These are phyloP conservation scores for Calonectria hawksworthii DNA, from an alignment of 2,329 filamentous ascomycete genomes.

Conservation along the genomic window DNA sequence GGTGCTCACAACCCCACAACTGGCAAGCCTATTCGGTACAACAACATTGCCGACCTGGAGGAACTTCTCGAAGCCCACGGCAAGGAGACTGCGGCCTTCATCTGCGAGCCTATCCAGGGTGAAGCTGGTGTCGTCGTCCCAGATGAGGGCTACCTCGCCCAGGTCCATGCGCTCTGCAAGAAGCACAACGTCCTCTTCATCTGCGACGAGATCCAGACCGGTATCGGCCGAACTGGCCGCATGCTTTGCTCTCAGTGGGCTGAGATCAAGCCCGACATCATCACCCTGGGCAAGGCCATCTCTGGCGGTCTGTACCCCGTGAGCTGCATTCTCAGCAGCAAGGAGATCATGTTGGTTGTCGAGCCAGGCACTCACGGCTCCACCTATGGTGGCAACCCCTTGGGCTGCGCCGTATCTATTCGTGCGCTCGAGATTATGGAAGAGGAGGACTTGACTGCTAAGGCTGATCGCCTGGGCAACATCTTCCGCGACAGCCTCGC, in stretches of 20 bases:
- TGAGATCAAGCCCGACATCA: slow-evolving; percentile 93
- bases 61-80: slow-evolving; percentile 85
- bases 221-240: slow-evolving; percentile 93
- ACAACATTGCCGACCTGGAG: slow-evolving; percentile 85
- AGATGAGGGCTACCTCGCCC: slow-evolving; percentile 86
- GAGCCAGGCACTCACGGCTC: slow-evolving; percentile 98
- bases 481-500: slow-evolving; percentile 85
- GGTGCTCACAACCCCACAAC: slow-evolving; percentile 84
- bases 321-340: slow-evolving; percentile 88
- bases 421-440: slow-evolving; percentile 93
- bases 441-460: slow-evolving; percentile 89
- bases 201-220: slow-evolving; percentile 98
- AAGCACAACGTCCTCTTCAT: slow-evolving; percentile 97
- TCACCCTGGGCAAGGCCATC: slow-evolving; percentile 96
- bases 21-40: slow-evolving; percentile 83
- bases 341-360: slow-evolving; percentile 94
- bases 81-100: slow-evolving; percentile 88
- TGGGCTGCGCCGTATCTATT: slow-evolving; percentile 96
- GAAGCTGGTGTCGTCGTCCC: slow-evolving; percentile 98
- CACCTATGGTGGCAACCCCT: slow-evolving; percentile 97
- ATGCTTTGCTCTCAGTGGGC: slow-evolving; percentile 97
- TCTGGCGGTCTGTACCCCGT: slow-evolving; percentile 99
- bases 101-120: slow-evolving; percentile 97
- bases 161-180: slow-evolving; percentile 88
- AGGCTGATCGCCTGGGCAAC: slow-evolving; percentile 84